Percentiles rank a stretch among this genome's conserved stretches.
Evolutionary conservation across 805 yeast genomes (phyloP).

Genomic region (Candida krabiensis): DNA sequence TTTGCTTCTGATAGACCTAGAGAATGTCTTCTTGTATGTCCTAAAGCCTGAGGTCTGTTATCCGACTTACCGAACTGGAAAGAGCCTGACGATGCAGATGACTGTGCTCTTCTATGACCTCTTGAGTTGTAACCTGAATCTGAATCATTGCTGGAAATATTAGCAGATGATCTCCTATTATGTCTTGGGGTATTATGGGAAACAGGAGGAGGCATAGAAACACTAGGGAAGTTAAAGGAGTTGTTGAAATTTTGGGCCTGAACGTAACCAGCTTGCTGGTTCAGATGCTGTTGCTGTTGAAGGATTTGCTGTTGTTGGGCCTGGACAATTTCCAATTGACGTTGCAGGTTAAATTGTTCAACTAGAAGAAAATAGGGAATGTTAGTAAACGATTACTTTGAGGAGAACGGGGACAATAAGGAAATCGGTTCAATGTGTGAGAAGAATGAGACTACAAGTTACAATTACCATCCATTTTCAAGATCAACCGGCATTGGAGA

Average conservation of each 20-base stretch:
- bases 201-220: constrained; percentile 28
- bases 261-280: constrained; percentile 26
- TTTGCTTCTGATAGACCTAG: constrained; percentile 90
- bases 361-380: constrained; percentile 34
- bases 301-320: constrained; percentile 88
- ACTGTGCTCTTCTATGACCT: constrained; percentile 51
- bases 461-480: too few relatives aligned
- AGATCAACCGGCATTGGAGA: too few relatives aligned
- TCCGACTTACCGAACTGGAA: constrained; percentile 22
- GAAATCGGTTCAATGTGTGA: background rate
- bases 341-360: constrained; percentile 86
- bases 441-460: too few relatives aligned
- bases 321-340: constrained; percentile 88
- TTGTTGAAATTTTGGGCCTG: constrained; percentile 16
- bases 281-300: constrained; percentile 61
- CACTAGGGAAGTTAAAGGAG: constrained; percentile 24
- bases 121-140: constrained; percentile 18
- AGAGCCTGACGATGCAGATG: constrained; percentile 28
- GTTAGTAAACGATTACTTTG: constrained; percentile 12
- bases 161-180: constrained; percentile 33
- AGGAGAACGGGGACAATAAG: background rate
- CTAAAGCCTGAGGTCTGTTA: constrained; percentile 41
- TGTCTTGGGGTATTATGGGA: constrained; percentile 31
- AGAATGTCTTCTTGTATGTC: constrained; percentile 91
- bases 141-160: constrained; percentile 15